Conservation (phyloP, 2,329 filamentous ascomycete genomes). For the Paraconiothyrium sp. region DNA sequence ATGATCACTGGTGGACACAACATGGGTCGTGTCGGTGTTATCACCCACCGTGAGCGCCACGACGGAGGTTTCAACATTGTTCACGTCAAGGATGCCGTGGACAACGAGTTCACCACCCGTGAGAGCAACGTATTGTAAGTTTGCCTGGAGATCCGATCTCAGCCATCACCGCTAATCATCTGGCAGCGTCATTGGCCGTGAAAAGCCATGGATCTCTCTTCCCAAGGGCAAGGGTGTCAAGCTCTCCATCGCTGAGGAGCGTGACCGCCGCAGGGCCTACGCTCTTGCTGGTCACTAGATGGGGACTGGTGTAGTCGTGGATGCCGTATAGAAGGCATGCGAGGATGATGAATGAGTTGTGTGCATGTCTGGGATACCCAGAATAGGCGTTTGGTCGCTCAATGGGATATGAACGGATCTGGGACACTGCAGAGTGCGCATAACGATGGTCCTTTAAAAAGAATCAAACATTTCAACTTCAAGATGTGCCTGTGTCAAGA, state of each 20-base stretch:
- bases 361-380: constrained; percentile 38
- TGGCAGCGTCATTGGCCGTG: constrained; percentile 82
- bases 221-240: constrained; percentile 99
- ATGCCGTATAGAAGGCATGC: constrained; percentile 39
- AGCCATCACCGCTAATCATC: constrained; percentile 23
- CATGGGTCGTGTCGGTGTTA: constrained; percentile 99
- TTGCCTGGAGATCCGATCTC: no score
- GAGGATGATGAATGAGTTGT: constrained; percentile 38
- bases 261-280: constrained; percentile 90
- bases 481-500: background rate
- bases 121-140: constrained; percentile 92
- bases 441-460: constrained; percentile 47
- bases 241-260: constrained; percentile 98
- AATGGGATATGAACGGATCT: constrained; percentile 42
- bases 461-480: constrained; percentile 26
- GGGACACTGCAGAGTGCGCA: constrained; percentile 44
- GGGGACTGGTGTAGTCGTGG: constrained; percentile 29
- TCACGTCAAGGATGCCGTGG: constrained; percentile 99
- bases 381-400: constrained; percentile 48
- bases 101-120: constrained; percentile 99
- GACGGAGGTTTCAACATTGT: constrained; percentile 99
- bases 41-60: constrained; percentile 99
- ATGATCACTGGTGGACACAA: constrained; percentile 99
- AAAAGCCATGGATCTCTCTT: constrained; percentile 99
- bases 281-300: constrained; percentile 62